Percentiles rank a stretch among this genome's conserved stretches.
Evolutionary conservation across 179 eudicot species (phyloP).

Genomic region (Silene vulgaris): DNA sequence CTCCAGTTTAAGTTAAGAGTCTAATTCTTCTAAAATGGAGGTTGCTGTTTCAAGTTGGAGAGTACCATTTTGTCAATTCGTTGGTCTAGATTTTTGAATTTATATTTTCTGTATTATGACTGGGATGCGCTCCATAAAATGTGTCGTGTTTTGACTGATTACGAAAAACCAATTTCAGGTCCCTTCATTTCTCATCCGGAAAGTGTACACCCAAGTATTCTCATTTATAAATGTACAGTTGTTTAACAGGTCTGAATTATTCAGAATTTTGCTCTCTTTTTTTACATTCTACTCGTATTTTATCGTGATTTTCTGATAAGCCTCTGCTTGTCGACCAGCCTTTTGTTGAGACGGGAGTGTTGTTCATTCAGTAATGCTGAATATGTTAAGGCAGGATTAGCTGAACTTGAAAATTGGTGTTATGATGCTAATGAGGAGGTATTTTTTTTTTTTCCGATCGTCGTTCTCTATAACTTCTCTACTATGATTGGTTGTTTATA

Average conservation of each 20-base stretch:
- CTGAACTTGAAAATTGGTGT: conserved; percentile 64
- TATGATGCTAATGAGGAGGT: conserved; percentile 59
- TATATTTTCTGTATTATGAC: background rate
- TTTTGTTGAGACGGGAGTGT: conserved; percentile 59
- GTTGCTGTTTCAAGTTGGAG: background rate
- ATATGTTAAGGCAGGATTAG: conserved; percentile 63
- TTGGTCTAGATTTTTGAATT: background rate
- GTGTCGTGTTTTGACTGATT: conserved; percentile 1
- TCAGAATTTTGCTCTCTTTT: conserved; percentile 9
- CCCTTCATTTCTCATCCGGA: conserved; percentile 75
- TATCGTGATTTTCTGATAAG: background rate
- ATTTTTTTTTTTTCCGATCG: background rate
- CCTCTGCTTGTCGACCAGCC: conserved; percentile 32
- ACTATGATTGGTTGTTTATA: background rate
- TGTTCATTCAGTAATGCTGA: conserved; percentile 69
- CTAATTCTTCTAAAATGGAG: background rate
- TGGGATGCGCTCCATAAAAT: background rate
- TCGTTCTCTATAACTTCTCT: conserved; percentile 2
- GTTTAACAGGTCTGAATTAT: conserved; percentile 68
- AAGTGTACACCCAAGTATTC: conserved; percentile 72
- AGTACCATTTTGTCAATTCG: background rate
- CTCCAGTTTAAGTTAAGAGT: background rate
- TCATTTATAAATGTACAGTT: conserved; percentile 83
- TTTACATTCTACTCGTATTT: conserved; percentile 7
- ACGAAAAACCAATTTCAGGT: conserved; percentile 40